phyloP scores from a whole-genome alignment of 192 early-diverging fungal genomes.

The Coemansia asiatica region DNA sequence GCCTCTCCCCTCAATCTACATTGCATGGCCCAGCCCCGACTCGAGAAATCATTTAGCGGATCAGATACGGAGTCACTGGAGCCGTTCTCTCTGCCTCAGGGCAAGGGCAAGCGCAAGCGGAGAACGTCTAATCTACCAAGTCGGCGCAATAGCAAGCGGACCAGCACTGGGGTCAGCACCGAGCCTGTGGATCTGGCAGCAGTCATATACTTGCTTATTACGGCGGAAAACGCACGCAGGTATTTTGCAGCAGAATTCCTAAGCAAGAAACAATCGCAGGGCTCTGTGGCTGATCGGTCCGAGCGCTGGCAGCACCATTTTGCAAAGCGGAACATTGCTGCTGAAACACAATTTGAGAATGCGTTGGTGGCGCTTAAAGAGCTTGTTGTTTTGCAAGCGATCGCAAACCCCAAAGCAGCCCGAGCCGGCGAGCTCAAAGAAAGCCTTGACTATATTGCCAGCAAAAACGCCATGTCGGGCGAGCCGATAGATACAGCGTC shows the following conservation, averaged over 20 bases:
- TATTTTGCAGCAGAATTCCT: conserved; percentile 20
- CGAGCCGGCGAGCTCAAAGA: conserved; percentile 24
- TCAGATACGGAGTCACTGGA: not conserved
- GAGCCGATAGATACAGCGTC: not conserved
- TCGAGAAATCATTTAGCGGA: not conserved
- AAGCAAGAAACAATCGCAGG: conserved; percentile 22
- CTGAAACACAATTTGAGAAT: conserved; percentile 49
- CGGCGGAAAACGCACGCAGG: conserved; percentile 36
- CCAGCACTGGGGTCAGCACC: not conserved
- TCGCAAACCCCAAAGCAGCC: conserved; percentile 2
- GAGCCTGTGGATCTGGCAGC: not conserved
- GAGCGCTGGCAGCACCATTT: conserved; percentile 50
- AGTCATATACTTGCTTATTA: conserved; percentile 32
- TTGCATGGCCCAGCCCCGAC: conserved; percentile 7
- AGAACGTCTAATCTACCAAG: no score
- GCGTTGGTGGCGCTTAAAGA: conserved; percentile 49
- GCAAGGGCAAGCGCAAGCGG: not conserved
- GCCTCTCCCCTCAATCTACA: conserved; percentile 35
- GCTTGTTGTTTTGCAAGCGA: conserved; percentile 34
- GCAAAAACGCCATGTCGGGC: not conserved
- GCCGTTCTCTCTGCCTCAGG: not conserved
- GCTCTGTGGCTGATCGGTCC: conserved; percentile 36
- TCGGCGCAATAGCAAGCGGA: not conserved
- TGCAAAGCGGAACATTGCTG: conserved; percentile 45
- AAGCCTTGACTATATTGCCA: not conserved